Evolutionary conservation across 2,329 filamentous ascomycete species (phyloP).

Genomic region (Dichotomopilus funicola): DNA sequence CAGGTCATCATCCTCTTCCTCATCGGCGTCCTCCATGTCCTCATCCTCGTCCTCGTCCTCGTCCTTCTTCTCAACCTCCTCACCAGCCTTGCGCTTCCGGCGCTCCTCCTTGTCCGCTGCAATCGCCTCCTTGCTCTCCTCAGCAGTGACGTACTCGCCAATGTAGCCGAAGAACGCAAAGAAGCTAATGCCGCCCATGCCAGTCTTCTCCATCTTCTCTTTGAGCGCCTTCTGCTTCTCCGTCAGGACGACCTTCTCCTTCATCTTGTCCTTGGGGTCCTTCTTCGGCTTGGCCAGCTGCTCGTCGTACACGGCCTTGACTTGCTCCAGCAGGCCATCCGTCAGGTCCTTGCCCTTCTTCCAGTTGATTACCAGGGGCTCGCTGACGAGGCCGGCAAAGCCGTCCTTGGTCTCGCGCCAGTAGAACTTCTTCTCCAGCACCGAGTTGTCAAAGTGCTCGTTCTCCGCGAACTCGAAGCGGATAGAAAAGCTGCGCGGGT

Average conservation of each 20-base stretch:
- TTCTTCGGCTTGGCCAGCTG: constrained; percentile 38
- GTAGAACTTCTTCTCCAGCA: constrained; percentile 88
- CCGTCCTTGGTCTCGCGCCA: constrained; percentile 63
- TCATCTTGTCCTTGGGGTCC: constrained; percentile 30
- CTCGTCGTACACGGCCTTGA: constrained; percentile 62
- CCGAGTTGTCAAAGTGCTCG: constrained; percentile 70
- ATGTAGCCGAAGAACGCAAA: constrained; percentile 85
- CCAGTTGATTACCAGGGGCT: constrained; percentile 85
- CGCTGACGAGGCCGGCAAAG: constrained; percentile 74
- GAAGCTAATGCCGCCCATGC: constrained; percentile 66
- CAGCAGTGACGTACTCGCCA: constrained; percentile 61
- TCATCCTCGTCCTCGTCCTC: constrained; percentile 47
- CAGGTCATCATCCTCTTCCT: constrained; percentile 56
- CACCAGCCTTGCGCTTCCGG: constrained; percentile 41
- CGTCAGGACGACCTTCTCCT: constrained; percentile 33
- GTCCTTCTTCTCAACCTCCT: constrained; percentile 39
- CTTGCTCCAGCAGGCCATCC: constrained; percentile 68
- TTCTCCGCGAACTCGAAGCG: constrained; percentile 75
- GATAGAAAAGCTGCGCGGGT: constrained; percentile 74
- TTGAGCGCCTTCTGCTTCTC: constrained; percentile 45
- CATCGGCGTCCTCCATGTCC: constrained; percentile 52
- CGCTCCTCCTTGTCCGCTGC: constrained; percentile 56
- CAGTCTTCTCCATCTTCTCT: constrained; percentile 52
- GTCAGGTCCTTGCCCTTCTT: constrained; percentile 82
- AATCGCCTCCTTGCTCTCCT: constrained; percentile 59